Evolutionary conservation across 2,329 filamentous ascomycete species (phyloP).

Genomic region (Drechslera avenae): DNA sequence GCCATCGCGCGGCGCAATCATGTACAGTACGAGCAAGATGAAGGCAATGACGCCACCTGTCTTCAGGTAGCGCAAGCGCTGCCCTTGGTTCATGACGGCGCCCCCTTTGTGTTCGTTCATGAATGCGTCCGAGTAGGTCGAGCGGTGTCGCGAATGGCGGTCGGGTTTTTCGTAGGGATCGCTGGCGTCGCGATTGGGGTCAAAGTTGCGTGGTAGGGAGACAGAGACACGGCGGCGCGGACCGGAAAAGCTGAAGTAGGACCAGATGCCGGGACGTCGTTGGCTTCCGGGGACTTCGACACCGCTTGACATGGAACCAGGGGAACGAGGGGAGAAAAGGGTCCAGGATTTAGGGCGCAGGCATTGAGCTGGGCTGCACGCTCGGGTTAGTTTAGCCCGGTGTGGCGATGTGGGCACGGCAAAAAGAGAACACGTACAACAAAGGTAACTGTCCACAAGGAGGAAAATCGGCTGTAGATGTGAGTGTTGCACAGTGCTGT

Average conservation of each 20-base stretch:
- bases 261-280: slow-evolving; percentile 58
- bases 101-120: slow-evolving; percentile 53
- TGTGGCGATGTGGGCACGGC: slow-evolving; percentile 10
- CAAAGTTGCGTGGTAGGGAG: slow-evolving; percentile 54
- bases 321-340: slow-evolving; percentile 30
- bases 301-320: slow-evolving; percentile 60
- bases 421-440: slow-evolving; percentile 16
- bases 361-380: slow-evolving; percentile 27
- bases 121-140: slow-evolving; percentile 46
- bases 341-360: slow-evolving; percentile 25
- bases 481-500: slow-evolving; percentile 15
- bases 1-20: slow-evolving; percentile 55
- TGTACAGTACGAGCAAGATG: slow-evolving; percentile 62
- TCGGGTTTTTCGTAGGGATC: slow-evolving; percentile 56
- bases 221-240: slow-evolving; percentile 60
- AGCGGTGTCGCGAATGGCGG: slow-evolving; percentile 47
- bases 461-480: background rate
- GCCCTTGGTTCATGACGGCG: slow-evolving; percentile 66
- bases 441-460: slow-evolving; percentile 9
- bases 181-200: slow-evolving; percentile 38
- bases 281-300: slow-evolving; percentile 52
- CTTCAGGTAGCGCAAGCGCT: slow-evolving; percentile 65
- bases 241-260: slow-evolving; percentile 57
- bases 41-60: slow-evolving; percentile 64
- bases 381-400: slow-evolving; percentile 17